A percentile compares a stretch with the other conserved stretches of the same genome.
Conservation (phyloP, 2,329 filamentous ascomycete species). For the Nothophaeocryptopus gaeumannii region DNA sequence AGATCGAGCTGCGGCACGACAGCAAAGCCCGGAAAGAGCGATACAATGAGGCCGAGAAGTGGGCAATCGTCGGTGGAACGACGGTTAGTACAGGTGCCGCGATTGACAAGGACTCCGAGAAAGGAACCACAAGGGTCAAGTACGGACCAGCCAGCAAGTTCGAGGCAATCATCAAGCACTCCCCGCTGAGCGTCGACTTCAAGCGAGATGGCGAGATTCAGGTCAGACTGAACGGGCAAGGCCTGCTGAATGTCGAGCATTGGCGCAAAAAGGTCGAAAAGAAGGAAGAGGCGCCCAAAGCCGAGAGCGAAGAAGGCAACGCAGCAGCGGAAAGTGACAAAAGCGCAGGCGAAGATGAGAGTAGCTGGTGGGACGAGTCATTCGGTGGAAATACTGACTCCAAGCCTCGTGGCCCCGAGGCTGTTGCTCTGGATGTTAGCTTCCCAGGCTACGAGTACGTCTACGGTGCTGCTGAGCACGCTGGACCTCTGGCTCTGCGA, state of each 20-base stretch:
- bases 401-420: constrained; percentile 93
- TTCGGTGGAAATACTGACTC: constrained; percentile 94
- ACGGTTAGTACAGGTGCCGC: constrained; percentile 69
- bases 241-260: constrained; percentile 88
- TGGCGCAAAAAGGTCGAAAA: constrained; percentile 85
- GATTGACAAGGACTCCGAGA: constrained; percentile 62
- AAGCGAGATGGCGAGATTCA: constrained; percentile 77
- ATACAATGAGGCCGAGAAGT: constrained; percentile 87
- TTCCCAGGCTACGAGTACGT: constrained; percentile 92
- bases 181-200: constrained; percentile 83
- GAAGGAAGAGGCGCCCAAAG: constrained; percentile 55
- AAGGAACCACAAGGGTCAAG: constrained; percentile 67
- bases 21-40: constrained; percentile 85
- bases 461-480: constrained; percentile 90
- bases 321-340: constrained; percentile 32
- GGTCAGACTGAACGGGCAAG: constrained; percentile 85
- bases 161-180: constrained; percentile 78
- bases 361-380: constrained; percentile 95
- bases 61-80: constrained; percentile 80
- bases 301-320: constrained; percentile 47
- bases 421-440: constrained; percentile 82
- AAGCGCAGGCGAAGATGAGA: constrained; percentile 65
- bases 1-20: constrained; percentile 81
- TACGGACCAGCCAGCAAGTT: constrained; percentile 76
- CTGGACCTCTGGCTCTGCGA: constrained; percentile 81